These are phyloP conservation scores for Purshia tridentata DNA, from an alignment of 306 rosid genomes.

Conservation along the genomic window DNA sequence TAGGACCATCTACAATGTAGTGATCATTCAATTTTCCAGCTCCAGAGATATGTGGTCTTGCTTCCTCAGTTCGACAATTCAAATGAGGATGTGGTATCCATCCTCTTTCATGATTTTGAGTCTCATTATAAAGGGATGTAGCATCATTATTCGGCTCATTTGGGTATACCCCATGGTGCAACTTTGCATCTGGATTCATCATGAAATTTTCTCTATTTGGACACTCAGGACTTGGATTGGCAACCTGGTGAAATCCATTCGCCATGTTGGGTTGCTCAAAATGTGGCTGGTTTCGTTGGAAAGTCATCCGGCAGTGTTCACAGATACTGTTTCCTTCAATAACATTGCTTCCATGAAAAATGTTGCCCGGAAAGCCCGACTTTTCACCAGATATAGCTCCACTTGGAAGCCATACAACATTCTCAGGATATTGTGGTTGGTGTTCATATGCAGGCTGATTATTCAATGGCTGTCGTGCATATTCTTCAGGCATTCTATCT, in stretches of 20 bases:
- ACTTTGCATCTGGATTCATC: conserved; percentile 63
- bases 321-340: conserved; percentile 70
- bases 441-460: conserved; percentile 68
- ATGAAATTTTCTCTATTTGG: conserved; percentile 57
- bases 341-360: conserved; percentile 54
- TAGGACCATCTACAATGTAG: conserved; percentile 60
- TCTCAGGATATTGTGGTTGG: conserved; percentile 79
- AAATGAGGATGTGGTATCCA: conserved; percentile 63
- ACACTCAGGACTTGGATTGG: conserved; percentile 60
- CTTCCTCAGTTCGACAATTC: conserved; percentile 57
- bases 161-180: conserved; percentile 59
- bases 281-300: conserved; percentile 65
- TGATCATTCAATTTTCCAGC: conserved; percentile 62
- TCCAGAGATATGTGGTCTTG: conserved; percentile 50
- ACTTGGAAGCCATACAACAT: conserved; percentile 58
- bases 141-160: conserved; percentile 54
- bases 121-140: conserved; percentile 54
- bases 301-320: conserved; percentile 70
- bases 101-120: conserved; percentile 65
- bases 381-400: conserved; percentile 61
- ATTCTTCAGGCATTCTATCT: conserved; percentile 82
- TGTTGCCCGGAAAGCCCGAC: conserved; percentile 65
- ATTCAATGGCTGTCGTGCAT: conserved; percentile 54
- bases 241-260: conserved; percentile 57
- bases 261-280: conserved; percentile 54